Evolutionary conservation across 257 asterid species (phyloP), one percentile per base, ranked within the genome.

Genomic region (Coffea eugenioides): DNA sequence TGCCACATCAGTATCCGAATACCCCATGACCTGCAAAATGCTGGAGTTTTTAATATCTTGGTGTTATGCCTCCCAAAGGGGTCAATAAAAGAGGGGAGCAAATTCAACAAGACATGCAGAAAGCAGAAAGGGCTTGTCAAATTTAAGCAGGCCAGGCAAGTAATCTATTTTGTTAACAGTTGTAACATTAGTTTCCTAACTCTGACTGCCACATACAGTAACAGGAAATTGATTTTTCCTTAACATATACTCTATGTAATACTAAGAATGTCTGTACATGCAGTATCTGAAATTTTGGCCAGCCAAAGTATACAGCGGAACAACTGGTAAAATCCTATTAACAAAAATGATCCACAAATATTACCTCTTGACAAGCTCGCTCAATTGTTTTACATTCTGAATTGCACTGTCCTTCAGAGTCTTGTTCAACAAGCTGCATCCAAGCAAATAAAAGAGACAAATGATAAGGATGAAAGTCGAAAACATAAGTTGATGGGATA

Each of bases 311-410:
- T 27, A 27, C 14, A 21, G 25, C 64, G 34, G n/a, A 51, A 57
- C 48, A 75, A 77, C 8, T 15, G 1, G 54, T 43, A 52, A 73
- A 57, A 27, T 18, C 20, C 51, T 8, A 46, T 59, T 64, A 66
- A n/a, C 43, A 76, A 64, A 64, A 43, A 54, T 20, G 51, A 69
- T 71, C n/a, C 20, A 20, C 67, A 56, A 64, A 67, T 66, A 82
- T 91, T 73, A 93, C 99, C 97, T 96, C 96, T 88, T 94, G 97
- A 85, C 99, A 96, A 89, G 98, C 91, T 77, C 97, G 87, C 87
- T 96, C 98, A n/a, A 96, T 90, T 64, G 98, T 96, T 83, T 94
- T 96, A 90, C 99, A 96, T 80, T 96, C 94, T 20, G 99, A 89
- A 87, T 75, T 81, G 74, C 99, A 96, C 67, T 94, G 97, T 77